Evolutionary conservation across 1,139 yeast species (phyloP), one percentile per base, ranked within the genome.

Genomic region (Pneumocystis murina): DNA sequence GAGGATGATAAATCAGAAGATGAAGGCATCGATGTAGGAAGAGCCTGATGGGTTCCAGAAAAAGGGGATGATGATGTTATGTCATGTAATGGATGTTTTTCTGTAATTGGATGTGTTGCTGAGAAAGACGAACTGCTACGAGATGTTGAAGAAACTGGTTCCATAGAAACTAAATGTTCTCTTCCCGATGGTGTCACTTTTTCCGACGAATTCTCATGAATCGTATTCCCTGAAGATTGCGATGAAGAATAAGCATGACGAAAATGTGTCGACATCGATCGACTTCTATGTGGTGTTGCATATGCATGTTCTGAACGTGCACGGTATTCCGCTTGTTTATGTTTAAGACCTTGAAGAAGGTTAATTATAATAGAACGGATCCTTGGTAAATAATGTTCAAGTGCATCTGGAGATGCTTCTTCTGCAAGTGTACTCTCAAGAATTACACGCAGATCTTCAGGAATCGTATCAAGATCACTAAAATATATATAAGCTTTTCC

Each of bases 391-490:
- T 86, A 91, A 66, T 81, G 75, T 69, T 91, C 96, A 66, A 91
- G 77, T 61, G 86, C 86, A 64, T 84, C 88, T 70, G 87, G 95
- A 2, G 95, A 84, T 0, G 96, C 95, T 17, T 86, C 83, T 70
- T 88, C 92, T 65, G 95, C 83, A 8, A 94, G 77, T 0, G 98
- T 95, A 58, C 86, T 85, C 71, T 94, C 98, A 63, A 94, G 75
- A 2, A 92, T 88, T 6, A 80, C 80, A 62, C 98, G 78, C 40
- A 88, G 75, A 17, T 83, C 80, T 65, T 79, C 82, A 0, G 95
- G 95, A 1, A 87, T 92, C 69, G 87, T 91, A 1, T 90, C 88
- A 30, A 88, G 74, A 69, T 86, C 92, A 8, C 81, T 72, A 60
- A 7, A 12, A 30, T 8, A 61, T 61, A 55, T 57, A 58, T 59